A percentile compares a stretch with the other conserved stretches of the same genome.
phyloP scores from a whole-genome alignment of 306 rosid genomes.

The Geum urbanum region DNA sequence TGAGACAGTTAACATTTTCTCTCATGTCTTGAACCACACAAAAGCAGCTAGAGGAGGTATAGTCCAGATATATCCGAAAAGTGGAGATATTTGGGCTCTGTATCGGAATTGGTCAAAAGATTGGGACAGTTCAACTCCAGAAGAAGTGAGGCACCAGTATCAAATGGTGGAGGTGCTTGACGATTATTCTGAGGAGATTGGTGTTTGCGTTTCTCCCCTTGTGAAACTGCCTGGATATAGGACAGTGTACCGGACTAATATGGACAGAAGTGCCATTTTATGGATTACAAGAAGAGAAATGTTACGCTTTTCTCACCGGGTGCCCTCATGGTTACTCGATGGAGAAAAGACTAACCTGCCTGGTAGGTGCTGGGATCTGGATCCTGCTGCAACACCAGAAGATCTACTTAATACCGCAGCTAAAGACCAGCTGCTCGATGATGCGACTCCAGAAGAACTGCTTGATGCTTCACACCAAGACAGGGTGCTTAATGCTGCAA shows the following conservation, averaged over 20 bases:
- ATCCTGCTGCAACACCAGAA: constrained; percentile 97
- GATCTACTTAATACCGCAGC: constrained; percentile 73
- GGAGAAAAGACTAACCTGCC: constrained; percentile 58
- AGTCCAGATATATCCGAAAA: constrained; percentile 74
- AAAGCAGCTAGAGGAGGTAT: constrained; percentile 96
- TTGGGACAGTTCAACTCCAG: constrained; percentile 88
- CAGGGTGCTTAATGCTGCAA: constrained; percentile 58
- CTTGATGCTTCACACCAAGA: constrained; percentile 91
- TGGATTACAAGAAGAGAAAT: constrained; percentile 90
- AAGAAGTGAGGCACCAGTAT: constrained; percentile 80
- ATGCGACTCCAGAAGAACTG: constrained; percentile 85
- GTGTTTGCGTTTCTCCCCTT: constrained; percentile 77
- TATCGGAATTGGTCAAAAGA: constrained; percentile 79
- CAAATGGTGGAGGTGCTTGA: constrained; percentile 96
- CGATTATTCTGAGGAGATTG: constrained; percentile 90
- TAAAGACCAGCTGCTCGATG: constrained; percentile 88
- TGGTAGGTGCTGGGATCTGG: constrained; percentile 87
- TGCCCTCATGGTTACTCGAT: constrained; percentile 75
- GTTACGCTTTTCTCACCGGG: constrained; percentile 95
- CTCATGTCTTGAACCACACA: constrained; percentile 67
- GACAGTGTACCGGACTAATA: constrained; percentile 68
- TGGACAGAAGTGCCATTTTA: constrained; percentile 57
- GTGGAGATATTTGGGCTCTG: constrained; percentile 91
- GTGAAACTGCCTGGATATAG: constrained; percentile 77
- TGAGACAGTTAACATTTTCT: constrained; percentile 86